These are phyloP conservation scores for Kwoniella mangroviensis DNA, from an alignment of 768 basidiomycete species.

Conservation along the genomic window DNA sequence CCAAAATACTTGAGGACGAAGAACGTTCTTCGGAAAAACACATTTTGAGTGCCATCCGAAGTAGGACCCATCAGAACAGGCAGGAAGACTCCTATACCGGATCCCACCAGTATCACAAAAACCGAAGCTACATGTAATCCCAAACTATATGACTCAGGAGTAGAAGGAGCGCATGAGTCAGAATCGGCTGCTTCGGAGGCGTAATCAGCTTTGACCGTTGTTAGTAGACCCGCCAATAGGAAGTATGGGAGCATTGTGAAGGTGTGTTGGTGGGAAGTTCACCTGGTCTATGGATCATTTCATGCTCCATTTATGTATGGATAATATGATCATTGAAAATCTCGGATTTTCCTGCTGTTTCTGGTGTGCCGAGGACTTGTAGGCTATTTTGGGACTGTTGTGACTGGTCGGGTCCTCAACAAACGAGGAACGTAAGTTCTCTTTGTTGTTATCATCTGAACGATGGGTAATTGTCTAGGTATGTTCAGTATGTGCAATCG, in stretches of 20 bases:
- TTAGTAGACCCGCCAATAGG: not conserved
- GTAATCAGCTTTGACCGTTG: slow-evolving; percentile 7
- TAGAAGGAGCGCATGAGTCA: slow-evolving; percentile 3
- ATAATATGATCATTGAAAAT: not conserved
- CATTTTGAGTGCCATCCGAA: not conserved
- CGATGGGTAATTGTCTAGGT: too few species aligned
- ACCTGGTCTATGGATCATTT: not conserved
- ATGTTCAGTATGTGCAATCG: too few species aligned
- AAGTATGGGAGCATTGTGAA: not conserved
- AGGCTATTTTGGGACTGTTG: slow-evolving; percentile 5
- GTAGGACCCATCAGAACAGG: slow-evolving; percentile 13
- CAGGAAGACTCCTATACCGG: slow-evolving; percentile 9
- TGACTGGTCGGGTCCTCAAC: slow-evolving; percentile 19
- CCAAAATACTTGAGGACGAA: slow-evolving; percentile 16
- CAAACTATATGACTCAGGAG: slow-evolving; percentile 7
- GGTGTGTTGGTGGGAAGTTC: not conserved
- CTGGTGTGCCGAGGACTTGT: slow-evolving; percentile 3
- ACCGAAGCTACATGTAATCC: slow-evolving; percentile 15
- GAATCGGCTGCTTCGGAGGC: not conserved
- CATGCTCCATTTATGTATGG: not conserved
- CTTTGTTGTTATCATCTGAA: too few species aligned
- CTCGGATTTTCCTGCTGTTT: not conserved
- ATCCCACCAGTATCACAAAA: slow-evolving; percentile 11
- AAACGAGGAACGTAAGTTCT: not conserved
- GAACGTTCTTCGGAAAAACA: slow-evolving; percentile 1